Percentiles rank a stretch among this genome's conserved stretches.
These are phyloP conservation scores for Dipodascus albidus DNA, from an alignment of 805 yeast genomes.

Conservation along the genomic window DNA sequence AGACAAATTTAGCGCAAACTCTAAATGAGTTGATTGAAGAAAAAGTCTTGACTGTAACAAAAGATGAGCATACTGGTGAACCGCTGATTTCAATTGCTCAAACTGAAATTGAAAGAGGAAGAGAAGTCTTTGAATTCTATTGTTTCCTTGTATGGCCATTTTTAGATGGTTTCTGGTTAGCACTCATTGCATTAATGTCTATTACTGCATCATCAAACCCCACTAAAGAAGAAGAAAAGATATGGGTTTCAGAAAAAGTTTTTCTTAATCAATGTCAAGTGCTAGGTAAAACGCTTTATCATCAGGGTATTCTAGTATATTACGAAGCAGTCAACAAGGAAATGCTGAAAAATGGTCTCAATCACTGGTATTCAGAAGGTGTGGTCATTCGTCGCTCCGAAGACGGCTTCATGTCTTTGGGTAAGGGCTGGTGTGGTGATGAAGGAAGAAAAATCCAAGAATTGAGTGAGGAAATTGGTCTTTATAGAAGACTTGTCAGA, in stretches of 20 bases:
- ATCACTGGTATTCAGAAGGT: slow-evolving; percentile 25
- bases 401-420: slow-evolving; percentile 1
- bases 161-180: slow-evolving; percentile 33
- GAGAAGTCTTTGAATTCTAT: slow-evolving; percentile 30
- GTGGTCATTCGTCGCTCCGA: neutral
- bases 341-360: slow-evolving; percentile 26
- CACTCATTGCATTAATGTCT: slow-evolving; percentile 25
- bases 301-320: slow-evolving; percentile 30
- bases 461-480: neutral
- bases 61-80: slow-evolving; percentile 13
- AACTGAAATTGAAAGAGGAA: slow-evolving; percentile 16
- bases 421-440: neutral
- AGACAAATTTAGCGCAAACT: slow-evolving; percentile 22
- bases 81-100: slow-evolving; percentile 14
- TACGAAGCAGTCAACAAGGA: slow-evolving; percentile 33
- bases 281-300: slow-evolving; percentile 31
- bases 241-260: slow-evolving; percentile 23
- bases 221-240: slow-evolving; percentile 8
- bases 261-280: slow-evolving; percentile 27
- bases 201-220: slow-evolving; percentile 18
- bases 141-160: slow-evolving; percentile 33
- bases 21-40: slow-evolving; percentile 21
- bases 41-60: slow-evolving; percentile 17
- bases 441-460: neutral
- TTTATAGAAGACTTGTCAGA: neutral